phyloP scores from a whole-genome alignment of 2,329 filamentous ascomycete genomes.

The Aspergillus tubingensis region DNA sequence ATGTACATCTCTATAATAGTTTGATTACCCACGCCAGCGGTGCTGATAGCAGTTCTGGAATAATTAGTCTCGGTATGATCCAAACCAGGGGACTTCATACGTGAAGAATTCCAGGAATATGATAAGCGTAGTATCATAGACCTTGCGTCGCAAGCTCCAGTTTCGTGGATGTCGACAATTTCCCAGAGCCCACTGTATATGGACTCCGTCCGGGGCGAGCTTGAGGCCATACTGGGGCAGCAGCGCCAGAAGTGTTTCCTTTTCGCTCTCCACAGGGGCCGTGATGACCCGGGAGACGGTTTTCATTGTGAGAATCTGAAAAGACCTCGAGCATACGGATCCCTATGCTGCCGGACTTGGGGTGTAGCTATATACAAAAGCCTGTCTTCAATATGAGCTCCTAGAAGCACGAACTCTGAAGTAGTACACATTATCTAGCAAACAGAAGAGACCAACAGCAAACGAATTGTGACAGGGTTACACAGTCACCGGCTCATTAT shows the following conservation, averaged over 20 bases:
- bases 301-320: background rate
- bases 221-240: slow-evolving; percentile 30
- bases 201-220: slow-evolving; percentile 32
- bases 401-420: background rate
- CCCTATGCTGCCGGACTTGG: background rate
- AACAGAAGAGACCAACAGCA: background rate
- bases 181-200: slow-evolving; percentile 33
- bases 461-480: background rate
- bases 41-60: slow-evolving; percentile 38
- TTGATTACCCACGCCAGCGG: slow-evolving; percentile 33
- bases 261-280: slow-evolving; percentile 19
- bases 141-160: slow-evolving; percentile 31
- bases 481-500: background rate
- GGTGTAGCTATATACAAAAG: background rate
- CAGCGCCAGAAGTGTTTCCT: slow-evolving; percentile 20
- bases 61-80: background rate
- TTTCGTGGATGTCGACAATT: slow-evolving; percentile 37
- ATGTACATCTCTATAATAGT: background rate
- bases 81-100: slow-evolving; percentile 21
- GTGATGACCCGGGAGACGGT: slow-evolving; percentile 4
- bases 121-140: slow-evolving; percentile 31
- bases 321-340: background rate
- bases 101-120: slow-evolving; percentile 37
- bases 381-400: background rate
- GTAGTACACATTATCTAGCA: background rate